These are phyloP conservation scores for Phyllosticta citrichinensis DNA, from an alignment of 2,329 filamentous ascomycete genomes.

Conservation along the genomic window DNA sequence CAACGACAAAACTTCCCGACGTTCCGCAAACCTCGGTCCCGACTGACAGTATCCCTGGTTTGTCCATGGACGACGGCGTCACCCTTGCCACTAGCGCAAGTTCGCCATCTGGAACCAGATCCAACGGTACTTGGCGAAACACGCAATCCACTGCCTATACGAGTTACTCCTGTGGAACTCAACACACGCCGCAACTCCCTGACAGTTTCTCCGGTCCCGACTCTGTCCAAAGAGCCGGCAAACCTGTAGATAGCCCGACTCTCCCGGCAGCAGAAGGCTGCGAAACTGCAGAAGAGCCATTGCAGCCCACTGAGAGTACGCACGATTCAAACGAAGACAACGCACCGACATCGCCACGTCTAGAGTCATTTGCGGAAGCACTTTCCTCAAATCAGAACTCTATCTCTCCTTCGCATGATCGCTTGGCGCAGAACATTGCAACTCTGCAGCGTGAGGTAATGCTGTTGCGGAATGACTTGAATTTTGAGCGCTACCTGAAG, in stretches of 20 bases:
- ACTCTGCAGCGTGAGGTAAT: constrained; percentile 64
- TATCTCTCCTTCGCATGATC: constrained; percentile 21
- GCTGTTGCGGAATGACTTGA: constrained; percentile 67
- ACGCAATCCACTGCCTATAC: constrained; percentile 41
- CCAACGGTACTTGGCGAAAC: constrained; percentile 41
- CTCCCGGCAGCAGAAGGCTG: neutral
- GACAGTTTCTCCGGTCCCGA: neutral
- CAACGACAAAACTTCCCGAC: constrained; percentile 35
- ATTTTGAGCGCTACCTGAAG: constrained; percentile 75
- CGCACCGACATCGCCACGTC: constrained; percentile 19
- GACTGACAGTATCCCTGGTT: constrained; percentile 24
- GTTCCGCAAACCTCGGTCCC: constrained; percentile 28
- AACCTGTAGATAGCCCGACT: neutral
- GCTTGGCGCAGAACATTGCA: constrained; percentile 27
- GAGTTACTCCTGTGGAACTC: neutral
- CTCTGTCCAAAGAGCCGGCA: constrained; percentile 15
- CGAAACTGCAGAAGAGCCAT: neutral
- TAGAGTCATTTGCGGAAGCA: constrained; percentile 24
- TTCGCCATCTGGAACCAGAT: constrained; percentile 10
- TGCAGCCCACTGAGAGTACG: neutral
- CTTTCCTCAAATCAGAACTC: constrained; percentile 13
- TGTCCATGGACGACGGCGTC: constrained; percentile 23
- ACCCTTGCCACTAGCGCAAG: constrained; percentile 20
- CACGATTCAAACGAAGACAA: neutral
- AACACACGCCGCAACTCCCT: constrained; percentile 30